phyloP scores from a whole-genome alignment of 345 rosid genomes.

The Aethionema arabicum region DNA sequence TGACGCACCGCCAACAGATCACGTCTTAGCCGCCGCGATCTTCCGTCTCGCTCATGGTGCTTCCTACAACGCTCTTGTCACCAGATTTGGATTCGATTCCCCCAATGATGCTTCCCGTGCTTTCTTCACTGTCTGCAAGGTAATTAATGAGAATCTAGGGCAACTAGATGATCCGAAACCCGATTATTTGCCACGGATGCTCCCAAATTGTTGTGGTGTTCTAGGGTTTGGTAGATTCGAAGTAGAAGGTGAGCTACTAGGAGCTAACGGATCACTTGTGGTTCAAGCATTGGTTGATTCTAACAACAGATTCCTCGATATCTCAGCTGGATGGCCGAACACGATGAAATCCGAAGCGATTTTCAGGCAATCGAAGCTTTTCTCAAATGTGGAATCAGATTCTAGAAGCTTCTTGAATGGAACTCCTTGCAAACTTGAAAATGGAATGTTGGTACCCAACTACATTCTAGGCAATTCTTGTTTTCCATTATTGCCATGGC shows the following conservation, averaged over 20 bases:
- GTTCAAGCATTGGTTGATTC: constrained; percentile 84
- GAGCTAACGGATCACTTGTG: constrained; percentile 47
- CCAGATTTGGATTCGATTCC: constrained; percentile 52
- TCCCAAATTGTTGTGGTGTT: constrained; percentile 78
- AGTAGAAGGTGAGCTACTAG: constrained; percentile 50
- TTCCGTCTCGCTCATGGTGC: constrained; percentile 75
- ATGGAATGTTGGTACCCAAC: constrained; percentile 53
- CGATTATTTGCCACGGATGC: constrained; percentile 53
- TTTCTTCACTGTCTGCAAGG: constrained; percentile 63
- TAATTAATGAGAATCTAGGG: constrained; percentile 46
- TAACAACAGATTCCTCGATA: constrained; percentile 61
- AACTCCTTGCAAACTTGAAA: constrained; percentile 38
- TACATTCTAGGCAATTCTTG: constrained; percentile 64
- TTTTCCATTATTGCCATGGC: constrained; percentile 76
- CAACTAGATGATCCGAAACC: constrained; percentile 44
- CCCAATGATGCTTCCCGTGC: constrained; percentile 52
- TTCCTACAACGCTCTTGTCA: constrained; percentile 48
- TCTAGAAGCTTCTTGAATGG: constrained; percentile 51
- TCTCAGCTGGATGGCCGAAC: constrained; percentile 84
- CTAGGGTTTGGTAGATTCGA: constrained; percentile 60
- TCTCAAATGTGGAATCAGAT: constrained; percentile 34
- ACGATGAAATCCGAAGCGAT: constrained; percentile 50
- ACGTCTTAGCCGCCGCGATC: constrained; percentile 60
- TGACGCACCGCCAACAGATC: constrained; percentile 40
- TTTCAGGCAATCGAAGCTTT: constrained; percentile 52